Conservation (phyloP, 768 basidiomycete species). For the Cystofilobasidium bisporidii region DNA sequence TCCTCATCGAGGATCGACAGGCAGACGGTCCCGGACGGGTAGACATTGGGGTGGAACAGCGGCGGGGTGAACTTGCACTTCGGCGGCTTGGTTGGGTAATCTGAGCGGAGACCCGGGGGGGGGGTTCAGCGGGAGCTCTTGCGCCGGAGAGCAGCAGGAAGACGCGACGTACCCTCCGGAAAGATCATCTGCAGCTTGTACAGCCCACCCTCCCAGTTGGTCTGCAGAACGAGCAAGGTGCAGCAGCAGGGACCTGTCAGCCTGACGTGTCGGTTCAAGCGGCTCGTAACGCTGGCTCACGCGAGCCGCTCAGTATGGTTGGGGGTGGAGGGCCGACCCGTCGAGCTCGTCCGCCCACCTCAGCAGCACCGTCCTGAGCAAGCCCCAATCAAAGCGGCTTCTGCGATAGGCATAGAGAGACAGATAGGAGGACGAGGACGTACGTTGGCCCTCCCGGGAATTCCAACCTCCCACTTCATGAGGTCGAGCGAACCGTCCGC, state of each 20-base stretch:
- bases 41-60: slow-evolving; percentile 96
- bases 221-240: slow-evolving; percentile 49
- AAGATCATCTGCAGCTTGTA: slow-evolving; percentile 90
- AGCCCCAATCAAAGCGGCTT: too few species aligned
- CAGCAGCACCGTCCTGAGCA: too few species aligned
- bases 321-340: too few species aligned
- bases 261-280: too few species aligned
- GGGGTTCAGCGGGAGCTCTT: slow-evolving; percentile 8
- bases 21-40: slow-evolving; percentile 96
- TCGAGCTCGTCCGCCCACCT: too few species aligned
- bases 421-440: slow-evolving; percentile 38
- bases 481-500: slow-evolving; percentile 90
- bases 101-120: slow-evolving; percentile 13
- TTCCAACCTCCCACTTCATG: slow-evolving; percentile 97
- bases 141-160: neutral
- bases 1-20: slow-evolving; percentile 96
- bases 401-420: too few species aligned
- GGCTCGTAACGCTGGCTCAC: too few species aligned
- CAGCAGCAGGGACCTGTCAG: too few species aligned
- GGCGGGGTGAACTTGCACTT: slow-evolving; percentile 93
- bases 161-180: slow-evolving; percentile 66
- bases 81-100: neutral
- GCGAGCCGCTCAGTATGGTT: too few species aligned
- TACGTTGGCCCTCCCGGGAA: slow-evolving; percentile 83
- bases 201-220: slow-evolving; percentile 92